Conservation (phyloP, 2,329 filamentous ascomycete genomes). For the Penicillium sp. region DNA sequence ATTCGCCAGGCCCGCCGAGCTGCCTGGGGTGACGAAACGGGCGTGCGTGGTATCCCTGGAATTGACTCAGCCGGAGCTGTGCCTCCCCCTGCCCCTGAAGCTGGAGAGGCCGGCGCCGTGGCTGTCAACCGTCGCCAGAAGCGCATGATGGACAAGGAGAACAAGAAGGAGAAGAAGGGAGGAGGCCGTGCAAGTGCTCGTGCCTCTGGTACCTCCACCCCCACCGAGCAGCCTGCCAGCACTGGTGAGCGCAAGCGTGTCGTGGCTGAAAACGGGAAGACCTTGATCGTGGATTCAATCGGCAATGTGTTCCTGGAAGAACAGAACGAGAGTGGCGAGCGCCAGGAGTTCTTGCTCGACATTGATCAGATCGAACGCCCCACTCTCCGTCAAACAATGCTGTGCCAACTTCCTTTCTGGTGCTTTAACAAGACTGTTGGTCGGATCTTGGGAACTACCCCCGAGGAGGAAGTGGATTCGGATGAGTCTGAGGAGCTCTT, state of each 20-base stretch:
- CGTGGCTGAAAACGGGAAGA: conserved; percentile 90
- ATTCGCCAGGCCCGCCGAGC: conserved; percentile 83
- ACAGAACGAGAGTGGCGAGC: conserved; percentile 79
- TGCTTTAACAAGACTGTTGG: conserved; percentile 55
- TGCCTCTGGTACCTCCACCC: conserved; percentile 53
- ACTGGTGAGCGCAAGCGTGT: conserved; percentile 82
- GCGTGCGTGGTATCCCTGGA: conserved; percentile 65
- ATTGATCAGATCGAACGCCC: conserved; percentile 79
- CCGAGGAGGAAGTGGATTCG: conserved; percentile 21
- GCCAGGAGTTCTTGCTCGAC: conserved; percentile 82
- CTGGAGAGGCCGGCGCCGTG: conserved; percentile 52
- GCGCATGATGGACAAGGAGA: conserved; percentile 81
- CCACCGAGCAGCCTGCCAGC: conserved; percentile 52
- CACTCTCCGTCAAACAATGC: conserved; percentile 75
- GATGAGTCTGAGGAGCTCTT: conserved; percentile 20
- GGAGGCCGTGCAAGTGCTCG: conserved; percentile 34
- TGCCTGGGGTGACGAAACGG: conserved; percentile 83
- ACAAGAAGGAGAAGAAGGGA: conserved; percentile 63
- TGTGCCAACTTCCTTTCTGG: conserved; percentile 76
- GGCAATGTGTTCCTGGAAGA: conserved; percentile 97
- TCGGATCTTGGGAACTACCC: conserved; percentile 26
- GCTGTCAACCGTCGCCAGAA: conserved; percentile 82
- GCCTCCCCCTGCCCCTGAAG: conserved; percentile 48
- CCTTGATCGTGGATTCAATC: conserved; percentile 84
- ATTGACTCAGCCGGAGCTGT: conserved; percentile 48